A percentile compares a stretch with the other conserved stretches of the same genome.
phyloP scores from a whole-genome alignment of 176 grass and related monocot genomes.

The Zizania latifolia region DNA sequence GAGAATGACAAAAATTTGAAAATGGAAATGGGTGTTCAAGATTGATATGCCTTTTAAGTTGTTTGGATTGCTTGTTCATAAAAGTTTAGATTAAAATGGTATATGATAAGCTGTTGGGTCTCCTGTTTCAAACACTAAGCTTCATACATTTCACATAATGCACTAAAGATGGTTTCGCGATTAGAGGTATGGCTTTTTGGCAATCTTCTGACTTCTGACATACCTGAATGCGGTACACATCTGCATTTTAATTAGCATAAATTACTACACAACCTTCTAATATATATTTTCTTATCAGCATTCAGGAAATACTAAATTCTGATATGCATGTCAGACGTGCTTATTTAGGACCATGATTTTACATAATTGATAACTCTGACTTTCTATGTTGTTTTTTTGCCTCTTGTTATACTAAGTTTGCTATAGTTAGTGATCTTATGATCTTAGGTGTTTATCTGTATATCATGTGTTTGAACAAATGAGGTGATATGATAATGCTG shows the following conservation, averaged over 20 bases:
- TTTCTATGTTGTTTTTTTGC: neutral
- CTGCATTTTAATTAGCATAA: neutral
- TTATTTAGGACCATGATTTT: neutral
- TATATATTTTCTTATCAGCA: neutral
- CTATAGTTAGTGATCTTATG: neutral
- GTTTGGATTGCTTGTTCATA: neutral
- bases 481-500: neutral
- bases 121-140: neutral
- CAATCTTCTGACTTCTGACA: neutral
- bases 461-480: neutral
- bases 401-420: neutral
- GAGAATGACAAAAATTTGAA: neutral
- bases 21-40: neutral
- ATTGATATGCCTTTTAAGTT: neutral
- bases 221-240: neutral
- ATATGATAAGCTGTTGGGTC: neutral
- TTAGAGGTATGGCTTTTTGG: neutral
- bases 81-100: constrained; percentile 8
- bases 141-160: neutral
- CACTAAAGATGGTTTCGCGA: neutral
- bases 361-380: neutral
- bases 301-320: neutral
- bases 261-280: neutral
- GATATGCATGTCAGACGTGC: neutral
- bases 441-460: neutral